Base-by-base conservation (phyloP, 1,284 basidiomycete genomes). In the Cryptococcus maquisensis region DNA sequence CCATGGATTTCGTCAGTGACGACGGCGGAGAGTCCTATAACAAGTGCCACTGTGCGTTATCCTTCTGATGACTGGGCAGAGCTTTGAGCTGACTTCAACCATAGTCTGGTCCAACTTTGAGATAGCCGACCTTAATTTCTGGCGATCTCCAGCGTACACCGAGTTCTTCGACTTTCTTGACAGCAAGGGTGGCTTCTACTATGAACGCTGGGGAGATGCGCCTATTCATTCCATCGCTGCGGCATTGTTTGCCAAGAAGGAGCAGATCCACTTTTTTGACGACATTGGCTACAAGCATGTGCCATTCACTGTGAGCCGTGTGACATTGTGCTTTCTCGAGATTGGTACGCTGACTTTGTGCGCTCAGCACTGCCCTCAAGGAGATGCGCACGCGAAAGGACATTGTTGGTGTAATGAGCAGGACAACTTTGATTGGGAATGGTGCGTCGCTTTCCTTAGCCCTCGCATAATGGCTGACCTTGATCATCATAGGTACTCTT, bases 221-320 rank as follows among this genome's bases (percentile, higher is more conserved):
- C 90, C 89, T 3, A 82, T 92, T 7, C 88, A 91, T 66, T 87
- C 84, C 50, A 88, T 92, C 54, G 90, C 86, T 1, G 86, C 83
- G 0, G 82, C 86, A 0, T 71, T 91, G 23, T 88, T 92, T 64
- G 82, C 84, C 2, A 69, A 78, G 49, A 85, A 82, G 71, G 81
- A 86, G 55, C 83, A 88, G 67, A 78, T 90, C 18, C 86, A 89
- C 66, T 89, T 87, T 74, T 89, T 90, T 74, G 71, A 73, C 40
- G 75, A 77, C 62, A 77, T 78, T 54, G 77, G 76, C 26, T 78
- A 78, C 60, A 58, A 68, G 37, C 77, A 78, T 53, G 73, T 73
- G 51, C 72, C 72, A 3, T 76, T 75, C 67, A 69, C 72, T 55
- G 66, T 65, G 49, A 54, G 66, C 61, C 3, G 49, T 28, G 16